phyloP scores from a whole-genome alignment of 768 basidiomycete species.

The Sporobolomyces pararoseus region DNA sequence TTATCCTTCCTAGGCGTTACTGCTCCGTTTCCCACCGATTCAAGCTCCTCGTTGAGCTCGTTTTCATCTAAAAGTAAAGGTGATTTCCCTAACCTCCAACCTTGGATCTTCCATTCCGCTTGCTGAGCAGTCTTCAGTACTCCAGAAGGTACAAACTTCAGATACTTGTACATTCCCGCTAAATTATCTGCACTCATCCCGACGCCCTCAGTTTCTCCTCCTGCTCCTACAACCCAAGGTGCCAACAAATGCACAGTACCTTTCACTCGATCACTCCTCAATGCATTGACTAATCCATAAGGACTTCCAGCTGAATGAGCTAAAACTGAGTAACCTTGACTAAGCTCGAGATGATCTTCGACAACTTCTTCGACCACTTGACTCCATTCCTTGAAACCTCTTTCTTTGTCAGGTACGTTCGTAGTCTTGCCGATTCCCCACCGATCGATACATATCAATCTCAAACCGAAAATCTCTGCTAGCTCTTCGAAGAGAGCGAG shows the following conservation, averaged over 20 bases:
- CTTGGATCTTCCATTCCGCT: conserved; percentile 92
- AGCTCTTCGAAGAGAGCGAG: conserved; percentile 96
- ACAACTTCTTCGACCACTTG: conserved; percentile 84
- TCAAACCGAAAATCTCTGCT: conserved; percentile 76
- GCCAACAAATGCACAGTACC: conserved; percentile 85
- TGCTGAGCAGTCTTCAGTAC: conserved; percentile 92
- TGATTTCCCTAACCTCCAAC: conserved; percentile 94
- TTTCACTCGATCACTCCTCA: conserved; percentile 61
- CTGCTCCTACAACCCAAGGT: conserved; percentile 75
- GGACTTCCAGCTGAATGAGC: conserved; percentile 97
- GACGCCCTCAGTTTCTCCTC: neutral
- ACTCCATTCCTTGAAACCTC: conserved; percentile 87
- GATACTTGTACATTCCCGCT: conserved; percentile 68
- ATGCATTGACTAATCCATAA: conserved; percentile 83
- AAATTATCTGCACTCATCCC: conserved; percentile 56
- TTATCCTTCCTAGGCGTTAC: neutral
- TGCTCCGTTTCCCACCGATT: too few relatives aligned
- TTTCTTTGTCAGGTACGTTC: conserved; percentile 57
- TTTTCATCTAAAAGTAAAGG: too few relatives aligned
- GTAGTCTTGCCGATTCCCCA: conserved; percentile 92
- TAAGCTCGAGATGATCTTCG: conserved; percentile 65
- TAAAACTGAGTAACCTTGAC: conserved; percentile 78
- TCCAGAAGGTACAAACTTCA: conserved; percentile 90
- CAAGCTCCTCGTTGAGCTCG: too few relatives aligned
- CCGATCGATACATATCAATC: conserved; percentile 92